Conservation (phyloP, 768 basidiomycete genomes). For the Boletus sp. region DNA sequence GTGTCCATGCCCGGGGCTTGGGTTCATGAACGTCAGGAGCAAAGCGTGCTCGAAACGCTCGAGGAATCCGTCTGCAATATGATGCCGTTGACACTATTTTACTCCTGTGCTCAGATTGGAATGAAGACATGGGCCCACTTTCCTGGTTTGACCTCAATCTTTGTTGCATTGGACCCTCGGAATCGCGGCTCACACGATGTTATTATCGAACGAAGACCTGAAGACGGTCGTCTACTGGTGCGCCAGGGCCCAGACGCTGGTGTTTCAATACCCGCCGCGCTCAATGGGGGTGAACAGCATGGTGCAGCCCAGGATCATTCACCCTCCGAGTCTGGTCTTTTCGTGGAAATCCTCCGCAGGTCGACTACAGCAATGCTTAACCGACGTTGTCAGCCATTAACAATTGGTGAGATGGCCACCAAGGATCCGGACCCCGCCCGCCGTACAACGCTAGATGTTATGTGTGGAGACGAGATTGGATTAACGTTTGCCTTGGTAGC, state of each 20-base stretch:
- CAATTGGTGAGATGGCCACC: background rate
- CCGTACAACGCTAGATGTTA: background rate
- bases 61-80: background rate
- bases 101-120: background rate
- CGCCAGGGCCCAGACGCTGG: background rate
- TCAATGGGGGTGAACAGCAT: background rate
- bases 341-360: background rate
- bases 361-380: background rate
- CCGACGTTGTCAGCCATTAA: background rate
- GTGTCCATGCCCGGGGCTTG: constrained; percentile 4
- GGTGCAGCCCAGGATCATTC: background rate
- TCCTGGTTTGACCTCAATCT: background rate
- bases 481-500: background rate
- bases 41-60: background rate
- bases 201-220: background rate
- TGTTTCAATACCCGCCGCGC: background rate
- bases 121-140: background rate
- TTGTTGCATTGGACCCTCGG: background rate
- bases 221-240: background rate
- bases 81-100: background rate
- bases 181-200: background rate
- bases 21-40: background rate
- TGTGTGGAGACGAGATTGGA: background rate
- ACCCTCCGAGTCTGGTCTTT: too few species aligned
- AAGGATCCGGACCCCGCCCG: background rate